Conservation (phyloP, 2,329 filamentous ascomycete species). For the Fusarium sp. region DNA sequence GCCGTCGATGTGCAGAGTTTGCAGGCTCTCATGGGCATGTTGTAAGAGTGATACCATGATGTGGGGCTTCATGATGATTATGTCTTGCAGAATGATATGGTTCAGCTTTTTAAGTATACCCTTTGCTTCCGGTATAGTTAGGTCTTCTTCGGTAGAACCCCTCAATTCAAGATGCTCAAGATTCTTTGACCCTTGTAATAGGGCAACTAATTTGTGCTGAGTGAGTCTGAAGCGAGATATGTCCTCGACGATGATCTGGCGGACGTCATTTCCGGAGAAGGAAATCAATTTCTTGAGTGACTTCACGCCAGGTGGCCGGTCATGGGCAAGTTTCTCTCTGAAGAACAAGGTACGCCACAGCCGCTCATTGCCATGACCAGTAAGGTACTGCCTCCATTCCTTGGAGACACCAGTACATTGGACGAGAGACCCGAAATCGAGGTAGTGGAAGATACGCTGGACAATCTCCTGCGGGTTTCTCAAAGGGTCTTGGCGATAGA, state of each 20-base stretch:
- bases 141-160: constrained; percentile 28
- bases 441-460: constrained; percentile 48
- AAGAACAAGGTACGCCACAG: constrained; percentile 49
- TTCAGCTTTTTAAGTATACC: constrained; percentile 35
- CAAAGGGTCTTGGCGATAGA: constrained; percentile 49
- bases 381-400: constrained; percentile 46
- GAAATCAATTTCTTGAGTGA: constrained; percentile 45
- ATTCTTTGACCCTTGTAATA: constrained; percentile 41
- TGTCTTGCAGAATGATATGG: constrained; percentile 35
- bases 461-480: constrained; percentile 50
- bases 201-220: constrained; percentile 42
- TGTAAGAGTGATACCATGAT: constrained; percentile 33
- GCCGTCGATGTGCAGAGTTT: constrained; percentile 39
- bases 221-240: constrained; percentile 43
- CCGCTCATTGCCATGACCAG: constrained; percentile 40
- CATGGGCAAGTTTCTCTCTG: constrained; percentile 26
- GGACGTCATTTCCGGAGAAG: constrained; percentile 46
- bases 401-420: constrained; percentile 48
- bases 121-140: constrained; percentile 34
- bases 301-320: constrained; percentile 37
- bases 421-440: constrained; percentile 48
- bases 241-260: constrained; percentile 43
- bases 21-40: constrained; percentile 36
- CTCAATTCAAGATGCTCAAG: constrained; percentile 41
- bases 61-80: constrained; percentile 20